Evolutionary conservation across 495 filamentous ascomycete species (phyloP).

Genomic region (Penicillium diatomitis): DNA sequence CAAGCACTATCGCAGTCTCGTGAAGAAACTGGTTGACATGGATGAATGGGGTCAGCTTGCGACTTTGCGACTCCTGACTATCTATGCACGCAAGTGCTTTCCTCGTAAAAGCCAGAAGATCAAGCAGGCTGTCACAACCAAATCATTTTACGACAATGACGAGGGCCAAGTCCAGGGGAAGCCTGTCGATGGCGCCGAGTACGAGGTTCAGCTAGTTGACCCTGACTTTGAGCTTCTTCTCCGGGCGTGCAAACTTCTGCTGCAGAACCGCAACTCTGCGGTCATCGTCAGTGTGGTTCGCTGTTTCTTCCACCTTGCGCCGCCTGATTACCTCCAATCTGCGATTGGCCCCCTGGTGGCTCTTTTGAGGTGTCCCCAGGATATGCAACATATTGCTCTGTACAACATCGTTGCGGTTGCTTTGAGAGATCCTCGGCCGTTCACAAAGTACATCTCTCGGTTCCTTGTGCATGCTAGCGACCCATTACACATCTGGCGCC

Average conservation of each 20-base stretch:
- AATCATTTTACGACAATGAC: slow-evolving; percentile 74
- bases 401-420: slow-evolving; percentile 91
- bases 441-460: slow-evolving; percentile 75
- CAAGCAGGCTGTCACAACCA: slow-evolving; percentile 40
- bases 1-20: slow-evolving; percentile 72
- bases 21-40: slow-evolving; percentile 94
- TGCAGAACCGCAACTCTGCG: slow-evolving; percentile 86
- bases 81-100: slow-evolving; percentile 84
- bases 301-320: slow-evolving; percentile 75
- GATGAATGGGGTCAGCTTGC: slow-evolving; percentile 95
- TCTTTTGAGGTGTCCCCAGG: slow-evolving; percentile 70
- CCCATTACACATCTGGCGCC: slow-evolving; percentile 70
- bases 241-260: slow-evolving; percentile 67
- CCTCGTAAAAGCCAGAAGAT: slow-evolving; percentile 53
- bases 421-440: slow-evolving; percentile 59
- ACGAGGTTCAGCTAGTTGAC: slow-evolving; percentile 57
- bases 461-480: slow-evolving; percentile 80
- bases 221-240: slow-evolving; percentile 78
- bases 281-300: slow-evolving; percentile 83
- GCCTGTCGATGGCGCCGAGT: slow-evolving; percentile 37
- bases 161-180: slow-evolving; percentile 33
- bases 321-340: slow-evolving; percentile 56
- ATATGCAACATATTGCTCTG: slow-evolving; percentile 80
- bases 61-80: slow-evolving; percentile 66
- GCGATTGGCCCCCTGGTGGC: slow-evolving; percentile 79